Base-by-base conservation (phyloP, 2,329 filamentous ascomycete species). In the Macroventuria anomochaeta region DNA sequence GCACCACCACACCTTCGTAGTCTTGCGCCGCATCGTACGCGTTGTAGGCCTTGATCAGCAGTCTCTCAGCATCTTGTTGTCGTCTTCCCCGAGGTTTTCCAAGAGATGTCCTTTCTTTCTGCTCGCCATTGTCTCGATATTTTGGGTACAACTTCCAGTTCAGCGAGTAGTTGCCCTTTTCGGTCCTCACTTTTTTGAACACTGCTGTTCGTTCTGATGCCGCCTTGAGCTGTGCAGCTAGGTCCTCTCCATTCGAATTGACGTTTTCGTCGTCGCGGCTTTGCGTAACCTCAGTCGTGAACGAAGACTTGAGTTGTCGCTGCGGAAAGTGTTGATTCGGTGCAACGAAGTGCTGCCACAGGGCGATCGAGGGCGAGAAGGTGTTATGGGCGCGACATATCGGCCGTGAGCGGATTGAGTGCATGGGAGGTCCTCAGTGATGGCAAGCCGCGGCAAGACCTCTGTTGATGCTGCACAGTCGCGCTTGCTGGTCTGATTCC, bases 311-410 rank as follows among this genome's bases (percentile, higher is more conserved):
- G 34, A 61, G 65, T 38, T 55, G 62, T 17, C 58, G 64, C 34
- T 41, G 53, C 36, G 44, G 39, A 23, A 46, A 32, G 18, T 41
- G 44, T 46, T 50, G 46, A 31, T 44, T 49, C 11, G 66, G 63
- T 23, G 57, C 48, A 41, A 70, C 54, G 46, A 74, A 74, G 31
- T 73, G 64, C 56, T 71, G 70, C 69, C 68, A 74, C 21, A 75
- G 61, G 23, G 58, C 64, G 40, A 60, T 51, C 12, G 71, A 63
- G 7, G 69, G 69, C 46, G 57, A 62, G 53, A 73, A 74, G 40
- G 62, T 61, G 39, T 75, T 70, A 52, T 61, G 61, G 29, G 72
- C 68, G 56, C 65, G 63, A 58, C 73, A 75, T 64, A 63, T 58
- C 33, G 64, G 63, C 32, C 65, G 62, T 26, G 53, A 37, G 39